Conservation (phyloP, 2,329 filamentous ascomycete genomes). For the Microascus cirrosus region DNA sequence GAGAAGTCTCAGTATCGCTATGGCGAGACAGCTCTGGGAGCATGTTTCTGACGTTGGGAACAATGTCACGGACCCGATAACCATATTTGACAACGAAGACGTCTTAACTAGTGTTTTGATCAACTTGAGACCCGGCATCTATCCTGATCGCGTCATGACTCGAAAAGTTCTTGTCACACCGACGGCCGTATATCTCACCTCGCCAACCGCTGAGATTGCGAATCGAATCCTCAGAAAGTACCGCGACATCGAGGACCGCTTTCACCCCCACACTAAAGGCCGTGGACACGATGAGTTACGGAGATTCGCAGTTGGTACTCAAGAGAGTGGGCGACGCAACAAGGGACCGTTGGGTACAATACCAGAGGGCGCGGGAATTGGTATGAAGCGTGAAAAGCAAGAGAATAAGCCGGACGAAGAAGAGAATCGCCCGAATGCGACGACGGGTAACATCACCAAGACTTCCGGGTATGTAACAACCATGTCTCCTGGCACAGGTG, state of each 20-base stretch:
- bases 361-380: too few species aligned
- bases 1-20: slow-evolving; percentile 24
- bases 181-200: slow-evolving; percentile 66
- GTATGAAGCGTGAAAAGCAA: not conserved
- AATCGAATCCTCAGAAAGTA: slow-evolving; percentile 78
- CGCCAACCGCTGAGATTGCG: slow-evolving; percentile 72
- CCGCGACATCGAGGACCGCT: slow-evolving; percentile 58
- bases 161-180: slow-evolving; percentile 75
- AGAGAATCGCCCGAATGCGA: not conserved
- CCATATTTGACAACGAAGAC: slow-evolving; percentile 48
- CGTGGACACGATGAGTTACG: too few species aligned
- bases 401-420: not conserved
- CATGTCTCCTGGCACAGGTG: not conserved
- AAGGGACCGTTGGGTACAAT: too few species aligned
- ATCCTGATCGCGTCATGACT: slow-evolving; percentile 62
- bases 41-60: slow-evolving; percentile 56
- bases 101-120: slow-evolving; percentile 27
- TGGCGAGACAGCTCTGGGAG: slow-evolving; percentile 60
- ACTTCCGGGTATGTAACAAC: not conserved
- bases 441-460: not conserved
- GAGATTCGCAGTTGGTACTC: too few species aligned
- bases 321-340: too few species aligned
- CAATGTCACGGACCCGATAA: slow-evolving; percentile 57
- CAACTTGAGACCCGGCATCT: slow-evolving; percentile 42
- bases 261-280: slow-evolving; percentile 37